These are phyloP conservation scores for Plasmodium berghei DNA, from an alignment of 169 alveolate species.

Conservation along the genomic window DNA sequence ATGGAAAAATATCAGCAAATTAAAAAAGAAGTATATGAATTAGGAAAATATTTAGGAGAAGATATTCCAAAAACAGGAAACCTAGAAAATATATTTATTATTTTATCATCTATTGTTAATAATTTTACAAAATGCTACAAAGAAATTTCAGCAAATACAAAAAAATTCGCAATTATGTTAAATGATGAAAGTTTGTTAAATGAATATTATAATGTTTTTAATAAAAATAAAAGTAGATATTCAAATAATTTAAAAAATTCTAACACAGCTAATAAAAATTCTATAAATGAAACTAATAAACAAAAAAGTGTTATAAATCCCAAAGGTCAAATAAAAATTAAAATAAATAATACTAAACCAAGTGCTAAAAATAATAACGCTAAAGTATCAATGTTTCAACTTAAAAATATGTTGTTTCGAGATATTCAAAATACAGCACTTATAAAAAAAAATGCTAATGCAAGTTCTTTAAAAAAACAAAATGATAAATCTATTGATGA, in stretches of 20 bases:
- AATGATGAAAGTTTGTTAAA: slow-evolving; percentile 66
- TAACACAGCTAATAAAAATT: neutral
- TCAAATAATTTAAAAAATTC: slow-evolving; percentile 2
- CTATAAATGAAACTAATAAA: neutral
- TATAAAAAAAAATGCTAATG: neutral
- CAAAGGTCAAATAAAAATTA: slow-evolving; percentile 1
- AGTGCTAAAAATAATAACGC: slow-evolving; percentile 34
- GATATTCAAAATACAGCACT: slow-evolving; percentile 36
- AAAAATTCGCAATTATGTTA: slow-evolving; percentile 65
- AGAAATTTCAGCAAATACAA: slow-evolving; percentile 64
- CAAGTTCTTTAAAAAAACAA: neutral
- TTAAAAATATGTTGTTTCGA: slow-evolving; percentile 26
- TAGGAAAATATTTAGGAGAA: slow-evolving; percentile 72
- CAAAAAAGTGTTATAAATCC: slow-evolving; percentile 4
- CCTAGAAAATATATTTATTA: slow-evolving; percentile 68
- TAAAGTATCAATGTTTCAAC: slow-evolving; percentile 48
- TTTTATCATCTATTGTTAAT: slow-evolving; percentile 66
- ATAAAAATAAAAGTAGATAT: slow-evolving; percentile 19
- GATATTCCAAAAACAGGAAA: slow-evolving; percentile 50
- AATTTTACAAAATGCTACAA: slow-evolving; percentile 73
- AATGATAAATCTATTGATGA: neutral
- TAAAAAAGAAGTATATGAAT: slow-evolving; percentile 42
- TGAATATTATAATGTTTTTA: slow-evolving; percentile 68
- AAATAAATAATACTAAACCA: slow-evolving; percentile 9
- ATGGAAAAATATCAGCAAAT: slow-evolving; percentile 63